A percentile compares a stretch with the other conserved stretches of the same genome.
Conservation (phyloP, 768 basidiomycete genomes). For the Steccherinum ochraceum region DNA sequence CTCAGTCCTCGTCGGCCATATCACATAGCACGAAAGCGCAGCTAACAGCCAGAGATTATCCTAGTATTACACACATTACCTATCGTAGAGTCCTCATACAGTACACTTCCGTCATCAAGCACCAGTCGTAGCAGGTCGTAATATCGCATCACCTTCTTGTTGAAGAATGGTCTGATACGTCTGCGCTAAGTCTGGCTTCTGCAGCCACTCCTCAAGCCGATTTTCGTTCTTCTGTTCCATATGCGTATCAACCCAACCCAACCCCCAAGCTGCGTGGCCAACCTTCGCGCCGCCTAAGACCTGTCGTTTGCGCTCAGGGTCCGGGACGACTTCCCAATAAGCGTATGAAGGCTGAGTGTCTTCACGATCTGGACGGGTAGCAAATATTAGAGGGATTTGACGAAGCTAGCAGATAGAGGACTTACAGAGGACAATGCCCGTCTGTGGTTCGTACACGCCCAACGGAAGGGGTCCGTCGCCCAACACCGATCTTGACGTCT, state of each 20-base stretch:
- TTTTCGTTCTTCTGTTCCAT: too few species aligned
- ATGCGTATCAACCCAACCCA: constrained; percentile 67
- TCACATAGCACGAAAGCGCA: too few species aligned
- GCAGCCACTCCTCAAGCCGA: too few species aligned
- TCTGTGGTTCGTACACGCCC: constrained; percentile 82
- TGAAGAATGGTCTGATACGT: too few species aligned
- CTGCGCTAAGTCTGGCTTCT: too few species aligned
- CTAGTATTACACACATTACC: not conserved
- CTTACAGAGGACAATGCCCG: constrained; percentile 65
- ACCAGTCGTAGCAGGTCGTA: too few species aligned
- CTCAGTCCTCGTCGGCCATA: too few species aligned
- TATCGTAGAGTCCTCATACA: not conserved
- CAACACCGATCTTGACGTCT: constrained; percentile 11
- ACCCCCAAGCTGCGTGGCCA: constrained; percentile 75
- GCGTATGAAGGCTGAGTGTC: constrained; percentile 71
- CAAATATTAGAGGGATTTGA: constrained; percentile 1
- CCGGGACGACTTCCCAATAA: constrained; percentile 54
- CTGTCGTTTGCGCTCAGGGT: constrained; percentile 32
- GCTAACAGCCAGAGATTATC: too few species aligned
- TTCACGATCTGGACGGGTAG: constrained; percentile 50
- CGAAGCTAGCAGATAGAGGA: not conserved
- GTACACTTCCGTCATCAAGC: too few species aligned
- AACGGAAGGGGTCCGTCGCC: constrained; percentile 35
- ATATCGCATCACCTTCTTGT: too few species aligned
- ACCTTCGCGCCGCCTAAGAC: constrained; percentile 68